Evolutionary conservation across 1,139 yeast genomes (phyloP).

Genomic region (Protomyces arabidopsidicola): DNA sequence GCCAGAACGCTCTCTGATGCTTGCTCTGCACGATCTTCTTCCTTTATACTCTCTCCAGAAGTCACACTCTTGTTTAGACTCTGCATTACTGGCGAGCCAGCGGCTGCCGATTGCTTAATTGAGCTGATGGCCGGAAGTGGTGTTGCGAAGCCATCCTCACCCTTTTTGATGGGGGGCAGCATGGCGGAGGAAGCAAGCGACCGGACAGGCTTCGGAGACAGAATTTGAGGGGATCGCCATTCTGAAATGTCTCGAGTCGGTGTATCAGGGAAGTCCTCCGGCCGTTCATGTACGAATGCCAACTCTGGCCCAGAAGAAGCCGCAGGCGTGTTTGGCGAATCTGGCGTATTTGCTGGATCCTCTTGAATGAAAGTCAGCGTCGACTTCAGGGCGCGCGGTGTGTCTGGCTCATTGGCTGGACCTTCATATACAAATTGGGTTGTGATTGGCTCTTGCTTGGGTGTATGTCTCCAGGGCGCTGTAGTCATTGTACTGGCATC

Average conservation of each 20-base stretch:
- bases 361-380: neutral
- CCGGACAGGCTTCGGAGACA: neutral
- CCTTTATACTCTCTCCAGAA: neutral
- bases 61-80: neutral
- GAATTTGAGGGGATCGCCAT: neutral
- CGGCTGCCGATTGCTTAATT: neutral
- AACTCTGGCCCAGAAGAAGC: neutral
- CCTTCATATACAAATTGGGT: neutral
- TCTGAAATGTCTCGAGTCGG: neutral
- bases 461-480: constrained; percentile 1
- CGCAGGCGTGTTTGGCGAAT: neutral
- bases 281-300: neutral
- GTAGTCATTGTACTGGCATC: constrained; percentile 9
- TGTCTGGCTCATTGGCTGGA: neutral
- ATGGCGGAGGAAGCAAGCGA: neutral
- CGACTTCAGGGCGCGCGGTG: neutral
- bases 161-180: neutral
- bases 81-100: neutral
- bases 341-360: constrained; percentile 2
- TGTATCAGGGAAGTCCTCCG: neutral
- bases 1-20: neutral
- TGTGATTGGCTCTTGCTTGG: neutral
- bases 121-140: neutral
- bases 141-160: neutral
- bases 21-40: neutral